Evolutionary conservation across 2,329 filamentous ascomycete species (phyloP), one percentile per base, ranked within the genome.

Genomic region (Aspergillus sergii): DNA sequence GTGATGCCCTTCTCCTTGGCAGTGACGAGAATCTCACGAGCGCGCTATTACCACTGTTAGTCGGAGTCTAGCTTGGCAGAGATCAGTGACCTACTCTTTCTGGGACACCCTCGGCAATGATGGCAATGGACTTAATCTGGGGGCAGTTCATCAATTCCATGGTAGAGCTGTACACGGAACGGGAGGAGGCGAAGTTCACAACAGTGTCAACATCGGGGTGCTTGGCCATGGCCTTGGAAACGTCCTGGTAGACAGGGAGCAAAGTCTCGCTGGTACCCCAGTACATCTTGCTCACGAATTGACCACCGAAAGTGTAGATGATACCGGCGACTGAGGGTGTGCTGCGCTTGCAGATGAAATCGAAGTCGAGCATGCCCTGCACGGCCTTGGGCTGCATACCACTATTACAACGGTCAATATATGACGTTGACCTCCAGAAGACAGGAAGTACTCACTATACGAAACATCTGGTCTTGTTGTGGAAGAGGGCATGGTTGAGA

Each of bases 231-330:
- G 95, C 95, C 87, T 97, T 96, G 73, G 88, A 85, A 57, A 94
- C 91, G 77, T 92, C 88, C 85, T 99, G 94, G 88, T 99, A 99
- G 80, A 99, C 95, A 68, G 95, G 95, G 73, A 99, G 89, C 70
- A 99, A 90, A 68, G 95, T 99, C 87, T 99, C 95, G 85, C 93
- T 97, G 78, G 95, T 99, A 78, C 95, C 95, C 95, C 95, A 99
- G 91, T 99, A 87, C 95, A 99, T 98, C 90, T 99, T 99, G 90
- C 93, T 97, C 80, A 99, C 95, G 89, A 99, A 99, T 84, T 99
- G 95, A 72, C 95, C 95, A 80, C 95, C 95, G 78, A 99, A 99
- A 74, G 95, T 97, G 87, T 99, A 99, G 87, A 99, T 98, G 84
- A 99, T 98, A 79, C 94, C 95, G 71, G 95, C 95, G 64, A 99